Evolutionary conservation across 225 moss, liverwort and hornwort genomes (phyloP), one percentile per base, ranked within the genome.

Genomic region (Climacium dendroides): DNA sequence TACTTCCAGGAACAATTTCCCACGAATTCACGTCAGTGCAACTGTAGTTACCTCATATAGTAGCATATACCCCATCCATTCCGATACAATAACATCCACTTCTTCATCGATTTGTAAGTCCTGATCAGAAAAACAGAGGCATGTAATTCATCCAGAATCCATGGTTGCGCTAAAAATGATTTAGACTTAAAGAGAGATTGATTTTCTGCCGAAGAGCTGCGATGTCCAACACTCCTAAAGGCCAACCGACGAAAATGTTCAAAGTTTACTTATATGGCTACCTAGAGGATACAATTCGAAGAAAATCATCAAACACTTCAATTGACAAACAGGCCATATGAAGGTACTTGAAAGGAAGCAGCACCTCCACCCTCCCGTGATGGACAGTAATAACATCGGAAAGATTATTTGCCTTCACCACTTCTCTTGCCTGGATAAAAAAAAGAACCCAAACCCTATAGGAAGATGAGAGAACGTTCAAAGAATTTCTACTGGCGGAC

Each of bases 61-160:
- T 47, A 98, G 93, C 98, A 98, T 98, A 91, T 98, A 98, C 8
- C 98, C 98, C 98, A 98, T 98, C 98, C 98, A 98, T 89, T 98
- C 98, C 19, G 97, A 98, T 61, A 98, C 94, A 74, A 98, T 97
- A 65, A 97, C 95, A 75, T 98, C 98, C 83, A 97, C 97, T 89
- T 92, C 86, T 81, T 95, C 98, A 43, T 95, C 89, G 61, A 97
- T 94, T 89, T 98, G 94, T 76, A 96, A 94, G 85, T 98, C 98
- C 97, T 96, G 95, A 74, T 81, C 81, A 84, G 61, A 61, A 81
- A 83, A 85, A 88, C 11, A 63, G 85, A 71, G 65, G 11, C 59
- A 48, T 41, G 29, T 28, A 77, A 72, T 87, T 85, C 73, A 76
- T 78, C 47, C 66, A 61, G 32, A 79, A 55, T 83, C 67, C 83